Conservation (phyloP, 352 stramenopile species). For the Phytopythium vexans region DNA sequence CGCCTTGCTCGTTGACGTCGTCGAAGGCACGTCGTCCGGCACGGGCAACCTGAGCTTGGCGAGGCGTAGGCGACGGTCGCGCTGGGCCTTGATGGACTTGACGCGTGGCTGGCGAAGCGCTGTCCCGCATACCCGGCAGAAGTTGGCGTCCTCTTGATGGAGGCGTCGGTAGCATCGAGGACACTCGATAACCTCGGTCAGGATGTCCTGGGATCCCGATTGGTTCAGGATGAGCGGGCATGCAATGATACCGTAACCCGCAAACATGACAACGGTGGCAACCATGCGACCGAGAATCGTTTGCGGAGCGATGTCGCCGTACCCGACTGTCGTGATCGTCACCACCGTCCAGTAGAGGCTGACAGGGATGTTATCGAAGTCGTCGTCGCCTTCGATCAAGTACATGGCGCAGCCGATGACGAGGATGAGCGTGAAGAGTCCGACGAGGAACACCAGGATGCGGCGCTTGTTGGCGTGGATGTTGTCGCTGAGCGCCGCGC, state of each 20-base stretch:
- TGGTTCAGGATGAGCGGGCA: conserved; percentile 68
- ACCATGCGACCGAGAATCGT: conserved; percentile 76
- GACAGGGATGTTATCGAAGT: conserved; percentile 79
- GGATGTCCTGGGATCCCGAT: conserved; percentile 16
- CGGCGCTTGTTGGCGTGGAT: conserved; percentile 78
- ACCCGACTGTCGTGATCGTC: conserved; percentile 83
- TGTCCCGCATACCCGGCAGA: conserved; percentile 65
- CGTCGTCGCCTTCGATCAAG: conserved; percentile 74
- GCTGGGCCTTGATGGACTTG: conserved; percentile 61
- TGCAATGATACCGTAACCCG: conserved; percentile 80
- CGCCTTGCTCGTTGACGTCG: conserved; percentile 12
- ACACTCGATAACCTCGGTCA: conserved; percentile 61
- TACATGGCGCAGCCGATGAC: conserved; percentile 85
- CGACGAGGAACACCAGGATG: conserved; percentile 75
- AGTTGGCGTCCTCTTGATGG: conserved; percentile 76
- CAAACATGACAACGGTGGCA: conserved; percentile 79
- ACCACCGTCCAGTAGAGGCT: conserved; percentile 86
- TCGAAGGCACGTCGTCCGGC: conserved; percentile 14
- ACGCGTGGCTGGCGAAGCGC: conserved; percentile 49
- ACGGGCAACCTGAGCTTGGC: conserved; percentile 50
- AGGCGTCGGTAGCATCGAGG: conserved; percentile 66
- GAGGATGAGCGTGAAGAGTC: conserved; percentile 69
- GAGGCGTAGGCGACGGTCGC: conserved; percentile 47
- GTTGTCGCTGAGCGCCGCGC: conserved; percentile 65
- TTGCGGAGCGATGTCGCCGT: conserved; percentile 75